Evolutionary conservation across 2,329 filamentous ascomycete genomes (phyloP).

Genomic region (Colletotrichum sp.): DNA sequence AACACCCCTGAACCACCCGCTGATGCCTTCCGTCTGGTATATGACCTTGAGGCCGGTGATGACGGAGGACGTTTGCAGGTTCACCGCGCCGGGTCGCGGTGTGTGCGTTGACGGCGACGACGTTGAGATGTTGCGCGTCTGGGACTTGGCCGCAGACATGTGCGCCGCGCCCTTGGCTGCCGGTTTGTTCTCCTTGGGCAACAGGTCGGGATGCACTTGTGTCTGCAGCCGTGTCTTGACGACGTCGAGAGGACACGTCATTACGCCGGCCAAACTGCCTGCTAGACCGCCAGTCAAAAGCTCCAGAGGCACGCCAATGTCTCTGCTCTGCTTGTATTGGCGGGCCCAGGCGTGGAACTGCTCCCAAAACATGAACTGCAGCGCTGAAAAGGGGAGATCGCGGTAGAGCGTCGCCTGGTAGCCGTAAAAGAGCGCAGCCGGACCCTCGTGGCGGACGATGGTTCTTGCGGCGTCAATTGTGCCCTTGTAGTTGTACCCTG

Average conservation of each 20-base stretch:
- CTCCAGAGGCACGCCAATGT: constrained; percentile 86
- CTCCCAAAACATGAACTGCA: constrained; percentile 99
- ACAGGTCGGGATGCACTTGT: constrained; percentile 64
- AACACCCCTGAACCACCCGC: constrained; percentile 93
- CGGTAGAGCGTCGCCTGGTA: constrained; percentile 95
- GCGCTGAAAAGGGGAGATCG: constrained; percentile 91
- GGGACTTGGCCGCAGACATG: constrained; percentile 42
- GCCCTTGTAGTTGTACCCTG: constrained; percentile 93
- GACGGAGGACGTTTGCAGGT: constrained; percentile 88
- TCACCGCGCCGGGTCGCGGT: constrained; percentile 77
- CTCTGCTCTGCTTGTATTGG: constrained; percentile 76
- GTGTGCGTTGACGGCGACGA: constrained; percentile 87
- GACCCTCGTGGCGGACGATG: constrained; percentile 83
- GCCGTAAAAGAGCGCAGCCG: constrained; percentile 89
- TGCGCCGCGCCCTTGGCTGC: constrained; percentile 26
- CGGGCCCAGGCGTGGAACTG: constrained; percentile 86
- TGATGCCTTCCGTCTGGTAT: constrained; percentile 86
- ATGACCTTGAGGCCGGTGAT: constrained; percentile 84
- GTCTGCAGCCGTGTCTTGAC: constrained; percentile 98
- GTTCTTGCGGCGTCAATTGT: constrained; percentile 85
- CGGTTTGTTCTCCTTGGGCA: constrained; percentile 26
- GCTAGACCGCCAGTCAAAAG: constrained; percentile 88
- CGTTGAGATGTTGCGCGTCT: constrained; percentile 82
- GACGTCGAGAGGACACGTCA: constrained; percentile 95
- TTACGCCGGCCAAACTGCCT: constrained; percentile 89